Conservation (phyloP, 257 asterid genomes). For the Nicotiana benthamiana region DNA sequence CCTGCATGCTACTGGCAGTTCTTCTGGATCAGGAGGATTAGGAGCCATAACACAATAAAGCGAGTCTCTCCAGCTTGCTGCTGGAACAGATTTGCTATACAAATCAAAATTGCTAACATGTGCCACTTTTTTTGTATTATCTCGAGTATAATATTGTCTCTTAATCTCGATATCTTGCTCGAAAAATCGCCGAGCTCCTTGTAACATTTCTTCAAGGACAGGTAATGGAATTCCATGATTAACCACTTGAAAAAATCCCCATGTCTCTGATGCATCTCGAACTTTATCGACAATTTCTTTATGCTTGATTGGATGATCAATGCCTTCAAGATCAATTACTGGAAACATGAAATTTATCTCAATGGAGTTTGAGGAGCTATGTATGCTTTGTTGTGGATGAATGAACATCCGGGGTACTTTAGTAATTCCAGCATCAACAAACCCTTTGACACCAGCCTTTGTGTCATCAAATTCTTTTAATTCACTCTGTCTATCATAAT, state of each 20-base stretch:
- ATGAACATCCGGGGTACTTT: slow-evolving; percentile 42
- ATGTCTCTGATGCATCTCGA: slow-evolving; percentile 17
- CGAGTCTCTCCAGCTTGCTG: slow-evolving; percentile 50
- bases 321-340: slow-evolving; percentile 1
- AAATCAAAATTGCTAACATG: slow-evolving; percentile 50
- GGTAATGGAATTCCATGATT: slow-evolving; percentile 15
- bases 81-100: slow-evolving; percentile 26
- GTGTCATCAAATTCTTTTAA: slow-evolving; percentile 51
- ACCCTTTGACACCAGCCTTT: slow-evolving; percentile 60
- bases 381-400: slow-evolving; percentile 2
- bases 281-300: slow-evolving; percentile 11
- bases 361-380: not conserved
- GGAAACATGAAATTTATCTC: slow-evolving; percentile 4
- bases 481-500: slow-evolving; percentile 26
- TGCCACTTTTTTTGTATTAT: slow-evolving; percentile 33
- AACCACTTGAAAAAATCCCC: slow-evolving; percentile 20
- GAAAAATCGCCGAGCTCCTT: slow-evolving; percentile 8
- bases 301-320: not conserved
- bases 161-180: not conserved
- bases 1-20: slow-evolving; percentile 49
- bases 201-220: slow-evolving; percentile 7
- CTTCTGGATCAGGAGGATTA: slow-evolving; percentile 37
- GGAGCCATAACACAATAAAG: slow-evolving; percentile 17
- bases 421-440: slow-evolving; percentile 36
- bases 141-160: not conserved